A percentile compares a stretch with the other conserved stretches of the same genome.
Conservation (phyloP, 2,329 filamentous ascomycete species). For the Pseudogymnoascus sp. region DNA sequence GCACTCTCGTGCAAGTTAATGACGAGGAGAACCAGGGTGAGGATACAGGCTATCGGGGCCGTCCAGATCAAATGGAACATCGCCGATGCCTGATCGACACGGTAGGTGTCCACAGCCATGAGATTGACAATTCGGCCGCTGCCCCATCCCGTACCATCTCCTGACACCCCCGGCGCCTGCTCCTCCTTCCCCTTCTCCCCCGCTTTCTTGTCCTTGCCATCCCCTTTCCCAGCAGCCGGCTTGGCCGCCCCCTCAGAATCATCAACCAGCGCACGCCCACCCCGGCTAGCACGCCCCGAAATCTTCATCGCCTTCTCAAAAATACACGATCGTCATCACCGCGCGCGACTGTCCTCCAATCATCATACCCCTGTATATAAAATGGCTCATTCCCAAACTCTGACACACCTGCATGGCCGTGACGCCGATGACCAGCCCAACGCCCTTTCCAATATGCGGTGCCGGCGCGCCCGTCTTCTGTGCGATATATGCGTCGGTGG, state of each 20-base stretch:
- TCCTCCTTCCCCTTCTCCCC: slow-evolving; percentile 31
- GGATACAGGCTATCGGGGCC: slow-evolving; percentile 67
- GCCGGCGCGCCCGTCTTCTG: slow-evolving; percentile 41
- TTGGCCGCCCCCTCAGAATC: slow-evolving; percentile 34
- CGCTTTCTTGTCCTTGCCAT: slow-evolving; percentile 34
- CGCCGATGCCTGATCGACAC: slow-evolving; percentile 79
- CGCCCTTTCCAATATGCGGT: slow-evolving; percentile 66
- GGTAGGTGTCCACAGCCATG: slow-evolving; percentile 94
- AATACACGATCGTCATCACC: slow-evolving; percentile 74
- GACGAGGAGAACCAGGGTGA: slow-evolving; percentile 73
- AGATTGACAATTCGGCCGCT: slow-evolving; percentile 88
- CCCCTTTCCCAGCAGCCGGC: slow-evolving; percentile 38
- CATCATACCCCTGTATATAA: slow-evolving; percentile 88
- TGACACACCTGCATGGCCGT: slow-evolving; percentile 79
- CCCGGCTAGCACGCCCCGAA: slow-evolving; percentile 82
- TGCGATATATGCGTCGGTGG: slow-evolving; percentile 70
- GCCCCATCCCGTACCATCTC: slow-evolving; percentile 77
- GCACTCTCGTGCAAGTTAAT: slow-evolving; percentile 89
- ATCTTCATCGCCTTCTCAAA: slow-evolving; percentile 91
- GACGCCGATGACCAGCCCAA: slow-evolving; percentile 80
- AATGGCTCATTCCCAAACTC: slow-evolving; percentile 78
- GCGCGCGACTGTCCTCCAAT: slow-evolving; percentile 78
- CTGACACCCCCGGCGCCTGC: slow-evolving; percentile 44
- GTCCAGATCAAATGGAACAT: slow-evolving; percentile 93
- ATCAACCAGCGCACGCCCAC: slow-evolving; percentile 50